Evolutionary conservation across 176 grass and related monocot genomes (phyloP).

Genomic region (Tuctoria greenei): DNA sequence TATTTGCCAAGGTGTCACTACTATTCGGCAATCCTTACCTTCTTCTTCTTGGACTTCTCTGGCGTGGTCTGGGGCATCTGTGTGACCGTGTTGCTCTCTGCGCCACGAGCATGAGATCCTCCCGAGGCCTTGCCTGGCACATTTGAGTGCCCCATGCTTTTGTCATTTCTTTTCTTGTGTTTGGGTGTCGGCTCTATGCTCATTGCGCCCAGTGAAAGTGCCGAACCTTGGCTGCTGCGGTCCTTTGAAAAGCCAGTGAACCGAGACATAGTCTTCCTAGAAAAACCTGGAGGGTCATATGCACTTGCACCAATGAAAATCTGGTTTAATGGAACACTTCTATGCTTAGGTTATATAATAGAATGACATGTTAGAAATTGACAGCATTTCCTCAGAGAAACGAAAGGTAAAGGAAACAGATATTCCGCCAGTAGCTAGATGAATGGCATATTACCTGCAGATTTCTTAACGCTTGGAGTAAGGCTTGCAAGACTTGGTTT

Average conservation of each 20-base stretch:
- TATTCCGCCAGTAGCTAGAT: background rate
- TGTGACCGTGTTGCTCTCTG: no score
- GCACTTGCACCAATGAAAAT: background rate
- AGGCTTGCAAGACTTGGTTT: slow-evolving; percentile 42
- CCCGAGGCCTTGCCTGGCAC: slow-evolving; percentile 16
- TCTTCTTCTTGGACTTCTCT: slow-evolving; percentile 49
- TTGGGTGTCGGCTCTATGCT: slow-evolving; percentile 19
- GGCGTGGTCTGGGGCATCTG: no score
- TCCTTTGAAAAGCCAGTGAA: slow-evolving; percentile 34
- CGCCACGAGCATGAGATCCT: slow-evolving; percentile 35
- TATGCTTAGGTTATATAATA: background rate
- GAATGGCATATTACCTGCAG: slow-evolving; percentile 48
- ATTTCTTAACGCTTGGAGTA: slow-evolving; percentile 51
- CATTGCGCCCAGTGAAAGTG: slow-evolving; percentile 16
- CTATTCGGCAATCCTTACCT: slow-evolving; percentile 31
- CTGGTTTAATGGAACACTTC: background rate
- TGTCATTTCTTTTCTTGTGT: slow-evolving; percentile 42
- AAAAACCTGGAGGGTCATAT: slow-evolving; percentile 35
- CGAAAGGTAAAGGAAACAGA: background rate
- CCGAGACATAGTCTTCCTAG: slow-evolving; percentile 46
- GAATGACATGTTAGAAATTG: background rate
- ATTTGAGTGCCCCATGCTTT: slow-evolving; percentile 35
- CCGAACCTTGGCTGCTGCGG: slow-evolving; percentile 53
- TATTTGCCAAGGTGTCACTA: background rate
- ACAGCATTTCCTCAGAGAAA: background rate